Base-by-base conservation (phyloP, 495 filamentous ascomycete species). In the Pyronema domesticum region DNA sequence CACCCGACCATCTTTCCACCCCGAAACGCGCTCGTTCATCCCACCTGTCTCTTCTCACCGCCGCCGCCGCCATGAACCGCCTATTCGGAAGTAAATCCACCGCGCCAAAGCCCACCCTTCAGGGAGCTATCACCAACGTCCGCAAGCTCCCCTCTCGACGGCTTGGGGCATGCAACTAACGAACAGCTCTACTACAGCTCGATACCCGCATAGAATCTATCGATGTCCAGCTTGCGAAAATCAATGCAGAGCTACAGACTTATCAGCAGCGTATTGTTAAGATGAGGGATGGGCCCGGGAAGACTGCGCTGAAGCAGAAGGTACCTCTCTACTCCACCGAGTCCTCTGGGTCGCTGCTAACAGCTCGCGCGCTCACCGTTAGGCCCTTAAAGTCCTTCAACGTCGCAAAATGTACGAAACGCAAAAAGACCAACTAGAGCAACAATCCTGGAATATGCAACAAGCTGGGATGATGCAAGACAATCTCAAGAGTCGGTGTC, bases 401-500 rank as follows among this genome's bases (percentile, higher is more conserved):
- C 84, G 87, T n/a, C 84, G 93, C 34, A 94, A 94, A 65, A 82
- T 89, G 70, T 95, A 95, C 77, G 91, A 98, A 68, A 71, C 74
- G 8, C 89, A 98, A 72, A 83, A 88, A 14, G 89, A 96, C 60
- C 88, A 98, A 70, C 81, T 96, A 53, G 86, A 93, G 68, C 79
- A 83, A 60, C 91, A 96, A 68, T 84, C 83, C 10, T 96, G 91
- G 91, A 98, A 96, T 72, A 95, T 98, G 89, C 89, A 96, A 68
- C 91, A 96, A 67, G 91, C 91, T 6, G 84, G 85, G 68, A 94
- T 93, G 76, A 96, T 98, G 93, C 88, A 91, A 71, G 91, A 96
- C 69, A 96, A 98, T 62, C 80, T 98, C 36, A 93, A 94, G 66
- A 95, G 63, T 66, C 59, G 39, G 59, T 56, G 50, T 23, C 39